Evolutionary conservation across 495 filamentous ascomycete species (phyloP), one percentile per base, ranked within the genome.

Genomic region (Hapsidospora chrysogenum): DNA sequence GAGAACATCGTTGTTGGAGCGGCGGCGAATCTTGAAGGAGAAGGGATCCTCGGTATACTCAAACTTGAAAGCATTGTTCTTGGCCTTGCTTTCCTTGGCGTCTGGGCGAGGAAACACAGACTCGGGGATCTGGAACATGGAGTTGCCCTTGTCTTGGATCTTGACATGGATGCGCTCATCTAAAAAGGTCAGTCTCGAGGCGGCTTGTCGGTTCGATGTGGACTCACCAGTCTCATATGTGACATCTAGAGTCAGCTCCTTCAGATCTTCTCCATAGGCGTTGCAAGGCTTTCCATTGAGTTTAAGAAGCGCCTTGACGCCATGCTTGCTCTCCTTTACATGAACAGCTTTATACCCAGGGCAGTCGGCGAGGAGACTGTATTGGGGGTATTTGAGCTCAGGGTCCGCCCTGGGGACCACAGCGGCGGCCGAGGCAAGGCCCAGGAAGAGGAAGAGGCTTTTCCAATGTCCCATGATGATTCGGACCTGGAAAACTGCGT

Each of bases 141-240:
- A 60, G 35, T 82, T 70, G n/a, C 64, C 71, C 17, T 69, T 58
- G 53, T 92, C 84, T 38, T 78, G 71, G 38, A 93, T 86, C 48
- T 80, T 74, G 42, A 92, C 77, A 52, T 89, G 84, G 8, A 92
- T 71, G 13, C 84, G 77, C 17, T 66, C 63, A 26, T 79, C 80
- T 85, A n/a, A n/a, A n/a, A n/a, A n/a, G n/a, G n/a, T n/a, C n/a
- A n/a, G n/a, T n/a, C n/a, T n/a, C n/a, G n/a, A n/a, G n/a, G n/a
- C n/a, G n/a, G n/a, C n/a, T n/a, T n/a, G n/a, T n/a, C n/a, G n/a
- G n/a, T n/a, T n/a, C n/a, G n/a, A n/a, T n/a, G 11, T 25, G 9
- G 10, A 63, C 70, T 53, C 45, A 85, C 80, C 68, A 5, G 70
- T 75, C 47, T 87, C 75, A 42, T 85, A 85, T 19, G 78, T 76